Base-by-base conservation (phyloP, 345 rosid genomes). In the Sonneratia caseolaris region DNA sequence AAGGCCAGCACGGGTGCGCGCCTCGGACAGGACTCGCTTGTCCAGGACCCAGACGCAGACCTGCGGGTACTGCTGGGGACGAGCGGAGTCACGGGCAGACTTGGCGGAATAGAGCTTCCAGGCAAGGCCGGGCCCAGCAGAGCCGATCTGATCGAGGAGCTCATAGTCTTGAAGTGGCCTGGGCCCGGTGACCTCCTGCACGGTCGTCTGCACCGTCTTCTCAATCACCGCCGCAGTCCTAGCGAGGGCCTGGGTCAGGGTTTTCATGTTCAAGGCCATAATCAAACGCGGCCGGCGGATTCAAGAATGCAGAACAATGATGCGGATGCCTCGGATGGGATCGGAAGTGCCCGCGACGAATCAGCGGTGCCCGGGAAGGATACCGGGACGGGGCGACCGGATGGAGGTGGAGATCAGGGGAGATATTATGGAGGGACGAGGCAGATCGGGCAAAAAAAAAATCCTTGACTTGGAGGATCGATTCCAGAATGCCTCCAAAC, bases 11-110 rank as follows among this genome's bases (percentile, higher is more conserved):
- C 97, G 93, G 15, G 66, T 70, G 42, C 97, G 89, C 42, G 85
- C 89, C 86, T 92, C 99, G 38, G 98, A 77, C 71, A 95, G 56
- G 27, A 79, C 76, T 69, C 87, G 87, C 91, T 95, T 95, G 68
- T 95, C 99, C 75, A 95, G 91, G 67, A 95, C 78, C 98, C 98
- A 95, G 5, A 95, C 94, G 77, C 99, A 95, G 42, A 95, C 97
- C 1, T 81, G 84, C 2, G 97, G 98, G 35, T 95, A 95, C 85
- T 90, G 97, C 76, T 90, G 97, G 3, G 88, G 75, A 35, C 91
- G 91, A 38, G 92, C 70, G 13, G 86, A 55, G 18, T 91, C 98
- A 71, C 96, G 96, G 72, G 85, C 88, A 38, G 87, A 76, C 76
- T 83, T 88, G 32, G 91, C 99, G 0, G 91, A 80, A 83, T 84